Percentiles rank a stretch among this genome's conserved stretches.
phyloP scores from a whole-genome alignment of 148 eudicot species.

The Vaccinium myrtillus region DNA sequence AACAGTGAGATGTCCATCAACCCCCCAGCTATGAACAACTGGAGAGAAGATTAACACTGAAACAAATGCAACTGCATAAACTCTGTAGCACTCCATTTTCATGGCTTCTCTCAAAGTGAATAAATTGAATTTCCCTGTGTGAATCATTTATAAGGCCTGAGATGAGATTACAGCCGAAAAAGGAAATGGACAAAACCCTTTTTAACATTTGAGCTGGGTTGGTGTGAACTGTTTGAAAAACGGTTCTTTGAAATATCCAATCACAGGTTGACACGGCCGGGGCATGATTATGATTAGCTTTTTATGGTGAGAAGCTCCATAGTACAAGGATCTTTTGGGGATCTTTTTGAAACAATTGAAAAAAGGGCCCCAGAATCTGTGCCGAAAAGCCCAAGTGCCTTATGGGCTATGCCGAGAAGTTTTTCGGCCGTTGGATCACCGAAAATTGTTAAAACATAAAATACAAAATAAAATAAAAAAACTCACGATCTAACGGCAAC shows the following conservation, averaged over 20 bases:
- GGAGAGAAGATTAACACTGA: neutral
- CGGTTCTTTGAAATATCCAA: neutral
- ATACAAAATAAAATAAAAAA: too few species aligned
- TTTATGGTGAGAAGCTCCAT: neutral
- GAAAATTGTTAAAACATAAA: too few species aligned
- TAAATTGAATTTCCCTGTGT: neutral
- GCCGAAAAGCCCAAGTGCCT: too few species aligned
- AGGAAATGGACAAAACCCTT: neutral
- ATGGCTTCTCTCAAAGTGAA: neutral
- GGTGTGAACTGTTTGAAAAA: neutral
- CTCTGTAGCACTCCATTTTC: neutral
- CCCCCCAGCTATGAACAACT: neutral
- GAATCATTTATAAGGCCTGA: neutral
- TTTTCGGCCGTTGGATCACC: too few species aligned
- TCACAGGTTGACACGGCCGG: neutral
- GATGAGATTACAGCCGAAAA: neutral
- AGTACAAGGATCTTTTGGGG: neutral
- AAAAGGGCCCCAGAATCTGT: too few species aligned
- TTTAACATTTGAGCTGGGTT: neutral
- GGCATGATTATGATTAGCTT: neutral
- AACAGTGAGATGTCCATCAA: constrained; percentile 5
- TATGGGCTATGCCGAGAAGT: too few species aligned
- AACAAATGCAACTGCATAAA: neutral
- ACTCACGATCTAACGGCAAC: too few species aligned
- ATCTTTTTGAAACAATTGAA: neutral